Evolutionary conservation across 1,284 basidiomycete genomes (phyloP), one percentile per base, ranked within the genome.

Genomic region (Fomitopsis pinicola): DNA sequence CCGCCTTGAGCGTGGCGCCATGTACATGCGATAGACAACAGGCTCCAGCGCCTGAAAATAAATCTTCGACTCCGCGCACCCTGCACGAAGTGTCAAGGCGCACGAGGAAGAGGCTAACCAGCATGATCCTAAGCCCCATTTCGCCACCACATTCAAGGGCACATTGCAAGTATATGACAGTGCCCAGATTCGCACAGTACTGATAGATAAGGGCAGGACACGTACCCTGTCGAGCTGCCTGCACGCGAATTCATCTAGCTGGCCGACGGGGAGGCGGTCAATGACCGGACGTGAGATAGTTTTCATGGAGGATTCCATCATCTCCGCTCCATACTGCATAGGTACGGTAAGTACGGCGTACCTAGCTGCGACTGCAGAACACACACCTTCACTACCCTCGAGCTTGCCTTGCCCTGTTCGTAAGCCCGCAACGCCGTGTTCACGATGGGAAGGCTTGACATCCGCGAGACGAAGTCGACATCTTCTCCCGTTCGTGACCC

Each of bases 191-290:
- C 17, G 26, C 17, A 42, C 9, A 9, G 17, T 8, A 6, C 15
- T 6, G 19, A 54, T 15, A 33, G 1, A 9, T 7, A 38, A 36
- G 35, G n/a, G 8, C 46, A 52, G 22, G 44, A 8, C 19, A 78
- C 86, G 67, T 65, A 92, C 87, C 69, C 85, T 81, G 73, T 95
- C 92, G 52, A 95, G 80, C 71, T 95, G 92, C 58, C 91, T 82
- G 70, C 90, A 92, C 2, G 93, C 94, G 73, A 95, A 95, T 63
- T 92, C 91, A 67, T 95, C 94, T n/a, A 94, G 77, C 69, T 89
- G 87, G 62, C 85, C 86, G 59, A 85, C 88, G 46, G 84, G 91
- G 0, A 95, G 78, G 50, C 89, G 84, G 64, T 90, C 85, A 61
- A 94, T 90, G 55, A 95, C 92, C n/a, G 94, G 93, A 9, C 86